A percentile compares a stretch with the other conserved stretches of the same genome.
Evolutionary conservation across 441 rosid genomes (phyloP).

Genomic region (Mallotus japonicus): DNA sequence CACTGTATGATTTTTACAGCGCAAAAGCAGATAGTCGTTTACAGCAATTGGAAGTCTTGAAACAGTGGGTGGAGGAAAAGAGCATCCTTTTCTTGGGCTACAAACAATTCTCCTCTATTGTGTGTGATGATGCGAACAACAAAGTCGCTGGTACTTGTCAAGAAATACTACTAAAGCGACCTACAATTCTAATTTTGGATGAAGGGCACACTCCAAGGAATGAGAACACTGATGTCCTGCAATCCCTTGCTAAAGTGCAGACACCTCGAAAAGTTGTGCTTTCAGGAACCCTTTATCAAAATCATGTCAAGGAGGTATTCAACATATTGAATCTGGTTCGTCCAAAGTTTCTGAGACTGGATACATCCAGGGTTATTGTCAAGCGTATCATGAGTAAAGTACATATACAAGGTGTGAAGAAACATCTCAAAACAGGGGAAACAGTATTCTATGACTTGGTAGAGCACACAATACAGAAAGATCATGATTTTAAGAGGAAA

Average conservation of each 20-base stretch:
- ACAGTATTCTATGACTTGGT: slow-evolving; percentile 57
- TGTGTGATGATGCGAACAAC: slow-evolving; percentile 48
- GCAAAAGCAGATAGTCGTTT: slow-evolving; percentile 60
- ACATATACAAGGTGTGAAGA: slow-evolving; percentile 42
- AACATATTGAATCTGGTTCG: slow-evolving; percentile 78
- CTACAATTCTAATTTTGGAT: slow-evolving; percentile 78
- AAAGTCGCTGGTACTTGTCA: slow-evolving; percentile 41
- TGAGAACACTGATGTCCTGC: slow-evolving; percentile 61
- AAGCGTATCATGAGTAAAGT: slow-evolving; percentile 68
- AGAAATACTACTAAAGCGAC: slow-evolving; percentile 60
- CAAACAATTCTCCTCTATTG: slow-evolving; percentile 69
- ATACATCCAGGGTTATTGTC: slow-evolving; percentile 37
- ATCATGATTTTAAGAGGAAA: slow-evolving; percentile 44
- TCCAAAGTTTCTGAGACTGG: slow-evolving; percentile 67
- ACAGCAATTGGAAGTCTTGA: slow-evolving; percentile 64
- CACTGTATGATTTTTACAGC: slow-evolving; percentile 65
- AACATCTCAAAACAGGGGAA: slow-evolving; percentile 40
- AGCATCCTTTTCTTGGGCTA: slow-evolving; percentile 83
- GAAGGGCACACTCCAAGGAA: slow-evolving; percentile 93
- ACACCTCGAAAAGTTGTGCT: slow-evolving; percentile 84
- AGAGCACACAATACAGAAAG: slow-evolving; percentile 64
- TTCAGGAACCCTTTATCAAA: slow-evolving; percentile 86
- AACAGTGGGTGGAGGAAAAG: slow-evolving; percentile 59
- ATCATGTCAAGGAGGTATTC: slow-evolving; percentile 83
- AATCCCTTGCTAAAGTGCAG: slow-evolving; percentile 69